These are phyloP conservation scores for Podaxis pistillaris DNA, from an alignment of 768 basidiomycete species.

Conservation along the genomic window DNA sequence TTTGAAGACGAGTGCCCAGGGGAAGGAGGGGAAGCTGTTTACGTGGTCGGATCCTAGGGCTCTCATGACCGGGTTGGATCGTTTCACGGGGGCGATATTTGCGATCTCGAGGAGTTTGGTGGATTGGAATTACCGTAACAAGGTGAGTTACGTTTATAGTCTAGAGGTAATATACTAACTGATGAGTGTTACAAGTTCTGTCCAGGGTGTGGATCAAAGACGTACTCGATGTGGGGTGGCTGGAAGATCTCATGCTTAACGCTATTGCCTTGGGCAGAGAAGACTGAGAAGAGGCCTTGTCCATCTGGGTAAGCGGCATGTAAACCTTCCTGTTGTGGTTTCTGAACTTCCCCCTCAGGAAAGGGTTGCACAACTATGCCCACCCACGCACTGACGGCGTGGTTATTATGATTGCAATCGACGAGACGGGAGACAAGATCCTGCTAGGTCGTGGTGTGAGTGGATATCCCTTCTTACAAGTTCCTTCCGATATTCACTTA, in stretches of 20 bases:
- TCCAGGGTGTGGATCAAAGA: conserved; percentile 77
- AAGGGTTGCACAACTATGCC: conserved; percentile 83
- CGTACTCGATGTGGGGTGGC: conserved; percentile 89
- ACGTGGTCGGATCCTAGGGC: conserved; percentile 67
- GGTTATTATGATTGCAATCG: conserved; percentile 87
- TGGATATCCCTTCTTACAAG: conserved; percentile 5
- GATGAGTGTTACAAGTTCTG: conserved; percentile 61
- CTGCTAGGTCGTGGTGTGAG: conserved; percentile 84
- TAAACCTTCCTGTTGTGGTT: background rate
- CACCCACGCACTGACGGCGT: conserved; percentile 86
- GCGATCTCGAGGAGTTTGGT: conserved; percentile 77
- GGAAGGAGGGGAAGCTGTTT: conserved; percentile 37
- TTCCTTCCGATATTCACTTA: background rate
- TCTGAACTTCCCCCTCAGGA: conserved; percentile 39
- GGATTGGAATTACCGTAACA: conserved; percentile 93
- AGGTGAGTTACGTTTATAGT: conserved; percentile 38
- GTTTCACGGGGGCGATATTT: conserved; percentile 71
- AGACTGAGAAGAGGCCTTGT: conserved; percentile 62
- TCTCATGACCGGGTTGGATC: conserved; percentile 54
- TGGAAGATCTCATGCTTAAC: conserved; percentile 90
- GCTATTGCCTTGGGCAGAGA: conserved; percentile 72
- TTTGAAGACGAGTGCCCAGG: conserved; percentile 38
- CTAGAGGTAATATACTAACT: background rate
- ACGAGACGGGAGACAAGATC: conserved; percentile 77
- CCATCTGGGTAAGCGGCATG: conserved; percentile 55